A percentile compares a stretch with the other conserved stretches of the same genome.
These are phyloP conservation scores for Fusarium sacchari DNA, from an alignment of 2,329 filamentous ascomycete genomes.

Conservation along the genomic window DNA sequence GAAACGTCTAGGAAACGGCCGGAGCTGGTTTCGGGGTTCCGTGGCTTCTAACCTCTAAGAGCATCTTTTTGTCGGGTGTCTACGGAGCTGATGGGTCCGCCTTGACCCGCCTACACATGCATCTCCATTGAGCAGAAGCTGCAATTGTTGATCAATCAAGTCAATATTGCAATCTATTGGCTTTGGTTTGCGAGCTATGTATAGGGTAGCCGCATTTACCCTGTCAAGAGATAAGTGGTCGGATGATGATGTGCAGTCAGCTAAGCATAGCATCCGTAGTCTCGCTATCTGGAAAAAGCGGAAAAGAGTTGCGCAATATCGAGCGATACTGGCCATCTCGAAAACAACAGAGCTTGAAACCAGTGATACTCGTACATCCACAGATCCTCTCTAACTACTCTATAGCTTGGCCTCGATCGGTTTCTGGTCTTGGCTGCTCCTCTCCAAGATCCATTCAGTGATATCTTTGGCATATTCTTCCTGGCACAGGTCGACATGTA, in stretches of 20 bases:
- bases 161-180: constrained; percentile 28
- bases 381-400: not conserved
- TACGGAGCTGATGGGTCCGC: constrained; percentile 28
- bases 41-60: constrained; percentile 5
- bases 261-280: not conserved
- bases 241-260: constrained; percentile 1
- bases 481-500: constrained; percentile 69
- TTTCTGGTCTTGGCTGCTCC: constrained; percentile 38
- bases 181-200: constrained; percentile 8
- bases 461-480: constrained; percentile 69
- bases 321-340: not conserved
- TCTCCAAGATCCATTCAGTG: constrained; percentile 71
- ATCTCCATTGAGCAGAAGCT: not conserved
- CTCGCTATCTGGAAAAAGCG: not conserved
- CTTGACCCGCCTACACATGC: not conserved
- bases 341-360: not conserved
- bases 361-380: not conserved
- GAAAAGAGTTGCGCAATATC: not conserved
- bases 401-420: constrained; percentile 53
- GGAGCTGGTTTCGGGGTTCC: constrained; percentile 18
- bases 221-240: constrained; percentile 1
- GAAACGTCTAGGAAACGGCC: constrained; percentile 20
- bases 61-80: constrained; percentile 31
- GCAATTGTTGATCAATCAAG: constrained; percentile 1
- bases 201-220: constrained; percentile 1